Evolutionary conservation across 306 rosid genomes (phyloP).

Genomic region (Prunus dulcis): DNA sequence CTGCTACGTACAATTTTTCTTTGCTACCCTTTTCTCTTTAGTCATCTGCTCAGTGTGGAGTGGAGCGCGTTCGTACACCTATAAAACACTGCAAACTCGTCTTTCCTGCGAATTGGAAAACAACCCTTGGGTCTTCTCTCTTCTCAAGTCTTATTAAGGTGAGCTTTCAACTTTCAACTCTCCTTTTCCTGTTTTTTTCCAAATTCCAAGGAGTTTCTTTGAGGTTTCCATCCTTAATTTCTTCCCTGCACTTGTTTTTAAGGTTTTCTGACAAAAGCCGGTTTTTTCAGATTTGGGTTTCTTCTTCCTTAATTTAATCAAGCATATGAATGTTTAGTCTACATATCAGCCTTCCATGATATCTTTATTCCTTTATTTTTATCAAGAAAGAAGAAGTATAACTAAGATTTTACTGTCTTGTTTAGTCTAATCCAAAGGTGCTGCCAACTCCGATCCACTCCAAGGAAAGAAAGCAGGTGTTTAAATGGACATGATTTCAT

Average conservation of each 20-base stretch:
- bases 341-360: neutral
- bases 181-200: neutral
- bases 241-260: neutral
- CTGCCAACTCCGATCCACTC: neutral
- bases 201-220: neutral
- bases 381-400: neutral
- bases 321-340: neutral
- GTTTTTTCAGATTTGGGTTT: neutral
- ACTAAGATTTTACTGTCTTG: neutral
- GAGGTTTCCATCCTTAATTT: neutral
- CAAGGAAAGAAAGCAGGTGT: neutral
- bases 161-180: neutral
- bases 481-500: slow-evolving; percentile 29
- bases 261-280: neutral
- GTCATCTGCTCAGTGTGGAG: neutral
- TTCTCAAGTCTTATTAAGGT: slow-evolving; percentile 6
- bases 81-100: slow-evolving; percentile 9
- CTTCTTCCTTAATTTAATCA: neutral
- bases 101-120: neutral
- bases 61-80: slow-evolving; percentile 25
- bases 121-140: neutral
- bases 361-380: neutral
- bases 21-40: neutral
- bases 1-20: neutral
- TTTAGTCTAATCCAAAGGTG: neutral